Evolutionary conservation across 495 filamentous ascomycete genomes (phyloP).

Genomic region (Aspergillus incahuasiensis): DNA sequence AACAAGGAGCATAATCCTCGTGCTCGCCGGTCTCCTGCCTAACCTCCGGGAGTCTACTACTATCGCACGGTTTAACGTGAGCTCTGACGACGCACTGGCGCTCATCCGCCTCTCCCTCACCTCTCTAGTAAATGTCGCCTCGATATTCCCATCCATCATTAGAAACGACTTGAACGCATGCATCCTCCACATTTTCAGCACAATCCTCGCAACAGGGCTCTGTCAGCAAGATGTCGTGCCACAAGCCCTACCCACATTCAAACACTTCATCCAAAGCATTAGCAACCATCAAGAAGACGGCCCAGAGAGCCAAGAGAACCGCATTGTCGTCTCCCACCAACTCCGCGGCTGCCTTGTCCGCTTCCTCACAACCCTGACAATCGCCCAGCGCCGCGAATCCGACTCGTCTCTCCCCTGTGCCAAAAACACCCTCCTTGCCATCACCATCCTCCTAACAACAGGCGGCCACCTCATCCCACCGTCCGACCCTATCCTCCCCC

Average conservation of each 20-base stretch:
- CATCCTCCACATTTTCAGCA: slow-evolving; percentile 93
- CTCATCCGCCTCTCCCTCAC: slow-evolving; percentile 77
- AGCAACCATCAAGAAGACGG: slow-evolving; percentile 39
- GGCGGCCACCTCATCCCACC: slow-evolving; percentile 67
- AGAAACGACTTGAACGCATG: slow-evolving; percentile 94
- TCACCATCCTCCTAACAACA: slow-evolving; percentile 82
- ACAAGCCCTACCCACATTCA: slow-evolving; percentile 85
- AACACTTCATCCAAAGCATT: slow-evolving; percentile 78
- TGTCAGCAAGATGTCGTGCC: slow-evolving; percentile 88
- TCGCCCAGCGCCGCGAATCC: slow-evolving; percentile 78
- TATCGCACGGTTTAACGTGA: slow-evolving; percentile 55
- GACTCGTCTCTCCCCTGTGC: slow-evolving; percentile 80
- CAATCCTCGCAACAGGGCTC: slow-evolving; percentile 78
- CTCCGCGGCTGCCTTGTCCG: slow-evolving; percentile 70
- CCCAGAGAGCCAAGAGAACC: slow-evolving; percentile 28
- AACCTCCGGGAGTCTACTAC: slow-evolving; percentile 76
- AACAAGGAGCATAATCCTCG: slow-evolving; percentile 90
- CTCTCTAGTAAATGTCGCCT: slow-evolving; percentile 86
- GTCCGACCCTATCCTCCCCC: slow-evolving; percentile 62
- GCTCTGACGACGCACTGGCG: slow-evolving; percentile 71
- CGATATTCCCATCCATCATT: slow-evolving; percentile 94
- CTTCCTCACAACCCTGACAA: slow-evolving; percentile 73
- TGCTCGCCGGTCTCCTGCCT: slow-evolving; percentile 80
- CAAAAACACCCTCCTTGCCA: slow-evolving; percentile 84
- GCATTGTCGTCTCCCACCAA: slow-evolving; percentile 44